Percentiles rank a stretch among this genome's conserved stretches.
Conservation (phyloP, 352 stramenopile genomes). For the Achlya hypogyna region DNA sequence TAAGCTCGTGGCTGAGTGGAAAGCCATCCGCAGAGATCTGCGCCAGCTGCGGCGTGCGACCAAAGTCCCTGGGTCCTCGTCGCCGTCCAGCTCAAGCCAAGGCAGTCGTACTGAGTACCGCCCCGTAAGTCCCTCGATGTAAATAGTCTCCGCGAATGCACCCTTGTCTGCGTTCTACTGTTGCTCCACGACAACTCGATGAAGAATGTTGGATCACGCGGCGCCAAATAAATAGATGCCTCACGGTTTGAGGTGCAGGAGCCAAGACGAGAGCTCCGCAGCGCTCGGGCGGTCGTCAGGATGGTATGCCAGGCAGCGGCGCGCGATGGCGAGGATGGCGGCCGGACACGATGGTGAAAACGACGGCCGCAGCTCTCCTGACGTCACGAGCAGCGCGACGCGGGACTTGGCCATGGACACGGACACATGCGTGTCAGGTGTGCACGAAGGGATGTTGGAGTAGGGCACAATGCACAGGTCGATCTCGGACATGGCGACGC, state of each 20-base stretch:
- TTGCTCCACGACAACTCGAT: no score
- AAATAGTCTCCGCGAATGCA: not conserved
- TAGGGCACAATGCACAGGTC: slow-evolving; percentile 13
- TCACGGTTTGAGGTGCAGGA: not conserved
- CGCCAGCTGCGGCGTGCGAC: not conserved
- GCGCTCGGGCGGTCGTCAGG: slow-evolving; percentile 20
- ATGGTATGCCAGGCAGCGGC: slow-evolving; percentile 35
- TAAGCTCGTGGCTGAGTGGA: not conserved
- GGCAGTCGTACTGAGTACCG: not conserved
- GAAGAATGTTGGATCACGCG: not conserved
- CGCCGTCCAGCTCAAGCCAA: not conserved
- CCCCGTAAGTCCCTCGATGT: not conserved
- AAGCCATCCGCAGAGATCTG: not conserved
- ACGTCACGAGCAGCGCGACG: slow-evolving; percentile 27
- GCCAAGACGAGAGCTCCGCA: not conserved
- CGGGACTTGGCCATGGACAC: slow-evolving; percentile 4
- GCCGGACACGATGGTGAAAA: slow-evolving; percentile 40
- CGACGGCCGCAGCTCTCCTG: slow-evolving; percentile 36
- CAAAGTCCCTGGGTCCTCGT: not conserved
- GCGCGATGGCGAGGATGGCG: slow-evolving; percentile 33
- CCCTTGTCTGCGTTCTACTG: no score
- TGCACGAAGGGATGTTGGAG: not conserved
- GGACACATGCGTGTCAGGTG: not conserved
- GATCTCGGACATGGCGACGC: slow-evolving; percentile 15
- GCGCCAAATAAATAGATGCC: not conserved